Percentiles rank a stretch among this genome's conserved stretches.
phyloP scores from a whole-genome alignment of 345 rosid species.

The Ricinus communis region DNA sequence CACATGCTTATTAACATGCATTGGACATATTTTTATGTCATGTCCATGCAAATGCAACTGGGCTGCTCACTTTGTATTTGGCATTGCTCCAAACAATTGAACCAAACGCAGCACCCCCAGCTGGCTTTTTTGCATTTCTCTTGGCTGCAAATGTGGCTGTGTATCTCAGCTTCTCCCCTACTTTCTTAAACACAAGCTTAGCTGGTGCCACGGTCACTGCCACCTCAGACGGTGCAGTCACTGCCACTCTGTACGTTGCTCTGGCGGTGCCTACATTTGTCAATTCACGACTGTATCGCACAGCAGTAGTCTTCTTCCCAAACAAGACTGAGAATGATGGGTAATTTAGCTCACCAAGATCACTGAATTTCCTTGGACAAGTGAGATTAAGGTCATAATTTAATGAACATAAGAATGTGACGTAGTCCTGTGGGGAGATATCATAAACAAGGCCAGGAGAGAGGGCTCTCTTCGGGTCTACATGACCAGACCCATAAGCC shows the following conservation, averaged over 20 bases:
- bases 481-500: conserved; percentile 83
- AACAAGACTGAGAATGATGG: conserved; percentile 84
- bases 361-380: conserved; percentile 49
- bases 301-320: conserved; percentile 44
- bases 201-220: conserved; percentile 56
- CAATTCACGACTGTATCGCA: conserved; percentile 64
- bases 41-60: conserved; percentile 72
- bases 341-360: conserved; percentile 81
- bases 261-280: conserved; percentile 74
- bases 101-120: conserved; percentile 53
- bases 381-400: conserved; percentile 57
- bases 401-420: conserved; percentile 68
- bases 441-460: conserved; percentile 85
- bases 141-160: conserved; percentile 61
- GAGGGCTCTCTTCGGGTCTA: conserved; percentile 72
- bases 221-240: conserved; percentile 44
- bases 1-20: too few relatives aligned
- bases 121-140: conserved; percentile 34
- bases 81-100: conserved; percentile 68
- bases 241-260: conserved; percentile 48
- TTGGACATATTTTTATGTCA: too few relatives aligned
- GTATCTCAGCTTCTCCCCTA: conserved; percentile 70
- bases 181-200: conserved; percentile 43
- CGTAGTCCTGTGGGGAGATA: conserved; percentile 56
- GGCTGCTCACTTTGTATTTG: conserved; percentile 67